Conservation (phyloP, 208 protist genomes). For the Leishmania martiniquensis region DNA sequence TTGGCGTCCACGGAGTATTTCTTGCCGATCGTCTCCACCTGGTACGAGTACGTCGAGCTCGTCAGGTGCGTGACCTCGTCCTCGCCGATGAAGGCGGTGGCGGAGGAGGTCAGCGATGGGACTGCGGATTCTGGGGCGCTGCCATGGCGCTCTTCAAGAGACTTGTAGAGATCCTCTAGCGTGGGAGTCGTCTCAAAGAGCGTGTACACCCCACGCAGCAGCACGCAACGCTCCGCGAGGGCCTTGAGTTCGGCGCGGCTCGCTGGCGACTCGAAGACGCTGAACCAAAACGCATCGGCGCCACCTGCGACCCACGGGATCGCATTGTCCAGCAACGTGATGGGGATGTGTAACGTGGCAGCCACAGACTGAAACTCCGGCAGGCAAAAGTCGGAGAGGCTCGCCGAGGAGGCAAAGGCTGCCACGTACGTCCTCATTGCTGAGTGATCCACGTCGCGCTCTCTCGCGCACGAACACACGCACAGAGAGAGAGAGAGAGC, state of each 20-base stretch:
- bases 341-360: conserved; percentile 33
- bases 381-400: conserved; percentile 55
- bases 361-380: conserved; percentile 60
- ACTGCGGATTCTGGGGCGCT: not conserved
- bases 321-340: conserved; percentile 32
- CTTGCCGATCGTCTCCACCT: conserved; percentile 77
- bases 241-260: conserved; percentile 13
- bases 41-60: conserved; percentile 47
- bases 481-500: not conserved
- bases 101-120: not conserved
- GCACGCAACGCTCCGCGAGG: conserved; percentile 46
- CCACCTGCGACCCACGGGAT: conserved; percentile 33
- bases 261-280: conserved; percentile 40
- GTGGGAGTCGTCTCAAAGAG: conserved; percentile 53
- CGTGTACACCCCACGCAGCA: conserved; percentile 51
- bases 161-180: conserved; percentile 49
- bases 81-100: conserved; percentile 33
- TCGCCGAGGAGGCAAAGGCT: conserved; percentile 70
- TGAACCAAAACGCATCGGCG: conserved; percentile 37
- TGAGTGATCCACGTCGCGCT: not conserved
- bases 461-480: too few species aligned
- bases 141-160: conserved; percentile 16
- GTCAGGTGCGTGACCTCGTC: conserved; percentile 26
- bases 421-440: conserved; percentile 52
- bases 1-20: conserved; percentile 64